Conservation (phyloP, 2,329 filamentous ascomycete genomes). For the Calonectria pauciramosa region DNA sequence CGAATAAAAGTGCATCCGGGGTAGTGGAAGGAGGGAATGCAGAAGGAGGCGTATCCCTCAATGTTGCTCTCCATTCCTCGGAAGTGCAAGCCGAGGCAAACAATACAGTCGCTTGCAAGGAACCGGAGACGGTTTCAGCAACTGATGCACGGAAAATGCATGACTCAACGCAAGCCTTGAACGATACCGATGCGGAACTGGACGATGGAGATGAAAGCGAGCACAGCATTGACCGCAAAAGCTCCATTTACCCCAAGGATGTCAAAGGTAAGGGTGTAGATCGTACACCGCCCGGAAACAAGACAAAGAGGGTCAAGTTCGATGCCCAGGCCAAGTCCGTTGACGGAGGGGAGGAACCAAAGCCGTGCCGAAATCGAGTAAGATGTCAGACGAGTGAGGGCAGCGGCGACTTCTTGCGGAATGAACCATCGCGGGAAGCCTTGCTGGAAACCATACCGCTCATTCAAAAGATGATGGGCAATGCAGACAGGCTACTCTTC, state of each 20-base stretch:
- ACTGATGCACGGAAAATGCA: neutral
- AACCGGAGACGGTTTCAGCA: neutral
- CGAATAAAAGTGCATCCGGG: neutral
- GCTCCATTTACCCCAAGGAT: neutral
- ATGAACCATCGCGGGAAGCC: neutral
- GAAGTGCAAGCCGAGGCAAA: neutral
- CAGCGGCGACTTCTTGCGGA: neutral
- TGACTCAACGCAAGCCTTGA: neutral
- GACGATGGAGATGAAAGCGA: neutral
- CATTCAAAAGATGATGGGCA: neutral
- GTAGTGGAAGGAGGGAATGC: neutral
- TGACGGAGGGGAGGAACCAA: neutral
- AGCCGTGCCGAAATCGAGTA: neutral
- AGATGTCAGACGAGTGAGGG: neutral
- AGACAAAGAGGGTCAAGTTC: neutral
- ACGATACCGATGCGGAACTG: neutral
- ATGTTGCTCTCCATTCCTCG: neutral
- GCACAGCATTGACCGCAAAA: neutral
- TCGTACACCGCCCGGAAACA: neutral
- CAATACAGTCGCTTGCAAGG: neutral
- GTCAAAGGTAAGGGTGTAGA: neutral
- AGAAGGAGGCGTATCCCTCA: neutral
- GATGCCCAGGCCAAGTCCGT: neutral
- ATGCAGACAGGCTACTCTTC: neutral
- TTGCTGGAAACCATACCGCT: neutral